Evolutionary conservation across 2,329 filamentous ascomycete genomes (phyloP).

Genomic region (Calycina herbarum): DNA sequence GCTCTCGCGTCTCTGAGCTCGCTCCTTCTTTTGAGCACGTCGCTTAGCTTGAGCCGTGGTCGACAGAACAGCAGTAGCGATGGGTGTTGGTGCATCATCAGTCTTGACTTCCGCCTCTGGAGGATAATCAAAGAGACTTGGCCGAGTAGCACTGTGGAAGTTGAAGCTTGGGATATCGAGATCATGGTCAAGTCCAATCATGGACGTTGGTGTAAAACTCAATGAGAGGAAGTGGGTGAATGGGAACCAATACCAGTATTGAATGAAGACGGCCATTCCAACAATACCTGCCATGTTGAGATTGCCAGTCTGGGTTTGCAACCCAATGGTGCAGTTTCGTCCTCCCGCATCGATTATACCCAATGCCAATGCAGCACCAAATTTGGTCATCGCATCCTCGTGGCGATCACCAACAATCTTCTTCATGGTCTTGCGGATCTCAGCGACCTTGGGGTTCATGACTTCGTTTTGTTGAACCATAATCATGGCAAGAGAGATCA

Average conservation of each 20-base stretch:
- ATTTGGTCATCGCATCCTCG: conserved; percentile 99
- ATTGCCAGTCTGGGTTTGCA: conserved; percentile 97
- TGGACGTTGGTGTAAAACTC: conserved; percentile 93
- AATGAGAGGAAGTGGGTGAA: conserved; percentile 96
- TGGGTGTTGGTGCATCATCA: conserved; percentile 88
- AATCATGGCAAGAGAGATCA: conserved; percentile 96
- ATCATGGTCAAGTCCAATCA: conserved; percentile 92
- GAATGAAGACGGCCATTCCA: conserved; percentile 96
- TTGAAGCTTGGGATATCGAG: conserved; percentile 92
- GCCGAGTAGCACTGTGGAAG: conserved; percentile 91
- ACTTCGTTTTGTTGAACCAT: conserved; percentile 99
- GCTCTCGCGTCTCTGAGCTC: conserved; percentile 82
- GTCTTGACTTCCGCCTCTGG: conserved; percentile 94
- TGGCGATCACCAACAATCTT: conserved; percentile 94
- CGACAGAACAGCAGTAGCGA: conserved; percentile 92
- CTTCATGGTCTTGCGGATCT: conserved; percentile 88
- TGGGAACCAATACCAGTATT: conserved; percentile 99
- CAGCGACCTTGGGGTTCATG: conserved; percentile 94
- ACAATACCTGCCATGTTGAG: conserved; percentile 98
- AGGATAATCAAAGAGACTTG: conserved; percentile 96
- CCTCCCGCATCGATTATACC: conserved; percentile 98
- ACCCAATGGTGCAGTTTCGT: conserved; percentile 95
- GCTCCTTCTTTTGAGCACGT: conserved; percentile 90
- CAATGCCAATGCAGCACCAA: conserved; percentile 88
- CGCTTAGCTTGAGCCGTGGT: conserved; percentile 97